phyloP scores from a whole-genome alignment of 148 eudicot genomes.

The Mesembryanthemum crystallinum region DNA sequence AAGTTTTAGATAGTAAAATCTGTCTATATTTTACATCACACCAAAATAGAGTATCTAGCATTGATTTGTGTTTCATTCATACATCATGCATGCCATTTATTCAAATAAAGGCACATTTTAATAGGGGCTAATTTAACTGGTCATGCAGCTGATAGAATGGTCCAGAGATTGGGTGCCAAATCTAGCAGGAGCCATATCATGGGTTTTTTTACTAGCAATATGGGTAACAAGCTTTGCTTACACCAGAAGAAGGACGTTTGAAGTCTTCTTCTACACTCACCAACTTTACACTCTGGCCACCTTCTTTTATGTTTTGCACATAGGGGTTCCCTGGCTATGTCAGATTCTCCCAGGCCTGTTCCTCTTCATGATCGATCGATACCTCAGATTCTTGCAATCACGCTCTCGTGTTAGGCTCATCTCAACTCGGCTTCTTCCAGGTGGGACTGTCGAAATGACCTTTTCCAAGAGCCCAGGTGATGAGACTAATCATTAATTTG shows the following conservation, averaged over 20 bases:
- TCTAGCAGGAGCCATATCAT: slow-evolving; percentile 46
- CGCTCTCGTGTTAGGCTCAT: slow-evolving; percentile 34
- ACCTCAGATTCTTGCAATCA: slow-evolving; percentile 54
- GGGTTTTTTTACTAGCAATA: slow-evolving; percentile 35
- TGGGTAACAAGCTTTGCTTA: slow-evolving; percentile 54
- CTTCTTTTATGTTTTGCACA: slow-evolving; percentile 47
- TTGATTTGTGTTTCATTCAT: too few species aligned
- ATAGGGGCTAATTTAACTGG: background rate
- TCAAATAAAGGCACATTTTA: too few species aligned
- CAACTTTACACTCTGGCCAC: slow-evolving; percentile 47
- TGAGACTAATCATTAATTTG: too few species aligned
- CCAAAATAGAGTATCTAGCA: too few species aligned
- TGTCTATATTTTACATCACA: too few species aligned
- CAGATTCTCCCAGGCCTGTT: slow-evolving; percentile 57
- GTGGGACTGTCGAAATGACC: slow-evolving; percentile 47
- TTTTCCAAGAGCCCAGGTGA: slow-evolving; percentile 54
- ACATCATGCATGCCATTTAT: too few species aligned
- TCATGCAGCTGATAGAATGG: slow-evolving; percentile 43
- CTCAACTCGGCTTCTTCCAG: slow-evolving; percentile 51
- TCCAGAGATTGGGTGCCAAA: slow-evolving; percentile 35
- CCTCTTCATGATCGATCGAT: slow-evolving; percentile 57
- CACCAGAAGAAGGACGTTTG: slow-evolving; percentile 48
- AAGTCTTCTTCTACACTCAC: slow-evolving; percentile 61
- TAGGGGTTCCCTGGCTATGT: slow-evolving; percentile 48
- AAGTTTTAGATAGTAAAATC: too few species aligned